Percentiles rank a stretch among this genome's conserved stretches.
These are phyloP conservation scores for Cornus controversa DNA, from an alignment of 148 eudicot genomes.

Conservation along the genomic window DNA sequence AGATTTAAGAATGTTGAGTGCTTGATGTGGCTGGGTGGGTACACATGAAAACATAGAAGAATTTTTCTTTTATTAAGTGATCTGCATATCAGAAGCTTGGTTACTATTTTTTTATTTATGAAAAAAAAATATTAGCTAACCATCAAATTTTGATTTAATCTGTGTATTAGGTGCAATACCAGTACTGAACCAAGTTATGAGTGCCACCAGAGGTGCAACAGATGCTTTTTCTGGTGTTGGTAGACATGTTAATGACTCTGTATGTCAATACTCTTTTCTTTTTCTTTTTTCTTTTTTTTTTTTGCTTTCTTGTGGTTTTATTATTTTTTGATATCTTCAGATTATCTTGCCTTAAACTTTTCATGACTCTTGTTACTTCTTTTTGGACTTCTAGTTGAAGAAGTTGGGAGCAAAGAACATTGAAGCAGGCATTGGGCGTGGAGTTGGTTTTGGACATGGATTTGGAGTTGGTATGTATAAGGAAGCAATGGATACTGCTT, in stretches of 20 bases:
- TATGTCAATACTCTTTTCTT: constrained; percentile 34
- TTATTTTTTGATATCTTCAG: background rate
- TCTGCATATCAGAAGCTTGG: no score
- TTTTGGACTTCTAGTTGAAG: constrained; percentile 50
- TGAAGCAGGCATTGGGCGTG: constrained; percentile 91
- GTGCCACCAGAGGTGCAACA: constrained; percentile 96
- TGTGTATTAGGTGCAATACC: constrained; percentile 75
- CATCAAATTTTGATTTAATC: background rate
- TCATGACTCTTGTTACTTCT: background rate
- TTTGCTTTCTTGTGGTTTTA: background rate
- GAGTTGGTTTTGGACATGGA: constrained; percentile 98
- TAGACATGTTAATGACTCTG: constrained; percentile 56
- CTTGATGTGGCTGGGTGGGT: no score
- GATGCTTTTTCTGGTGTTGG: constrained; percentile 78
- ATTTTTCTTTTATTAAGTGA: no score
- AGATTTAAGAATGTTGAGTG: no score
- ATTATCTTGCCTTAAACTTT: background rate
- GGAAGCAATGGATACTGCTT: constrained; percentile 8
- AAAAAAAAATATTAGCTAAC: background rate
- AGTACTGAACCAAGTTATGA: constrained; percentile 71
- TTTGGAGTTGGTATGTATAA: constrained; percentile 84
- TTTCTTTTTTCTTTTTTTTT: background rate
- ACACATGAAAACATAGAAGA: no score
- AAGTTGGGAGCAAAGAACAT: constrained; percentile 82
- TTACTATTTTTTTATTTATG: no score